Evolutionary conservation across 345 rosid species (phyloP).

Genomic region (Brassica carinata): DNA sequence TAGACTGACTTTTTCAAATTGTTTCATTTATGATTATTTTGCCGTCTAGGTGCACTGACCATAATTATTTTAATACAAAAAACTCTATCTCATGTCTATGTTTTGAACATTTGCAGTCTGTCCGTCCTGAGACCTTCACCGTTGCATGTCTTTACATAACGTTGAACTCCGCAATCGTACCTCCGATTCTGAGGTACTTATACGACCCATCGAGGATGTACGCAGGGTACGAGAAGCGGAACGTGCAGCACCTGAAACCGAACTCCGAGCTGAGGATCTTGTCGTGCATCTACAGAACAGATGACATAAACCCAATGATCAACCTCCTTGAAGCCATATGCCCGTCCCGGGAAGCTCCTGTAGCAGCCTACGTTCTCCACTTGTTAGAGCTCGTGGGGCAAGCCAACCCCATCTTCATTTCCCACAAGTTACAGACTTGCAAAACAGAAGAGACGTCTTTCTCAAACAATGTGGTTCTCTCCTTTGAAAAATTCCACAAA

Average conservation of each 20-base stretch:
- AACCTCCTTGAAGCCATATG: constrained; percentile 42
- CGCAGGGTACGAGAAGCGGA: constrained; percentile 50
- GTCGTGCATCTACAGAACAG: constrained; percentile 51
- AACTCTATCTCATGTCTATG: constrained; percentile 11
- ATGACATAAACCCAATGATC: constrained; percentile 42
- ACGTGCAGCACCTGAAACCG: constrained; percentile 39
- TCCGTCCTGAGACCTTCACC: constrained; percentile 35
- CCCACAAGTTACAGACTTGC: constrained; percentile 46
- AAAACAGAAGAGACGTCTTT: constrained; percentile 22
- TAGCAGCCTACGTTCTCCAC: constrained; percentile 52
- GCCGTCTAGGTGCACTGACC: not conserved
- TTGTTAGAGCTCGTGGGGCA: constrained; percentile 55
- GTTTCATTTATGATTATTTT: too few species aligned
- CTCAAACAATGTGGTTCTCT: constrained; percentile 46
- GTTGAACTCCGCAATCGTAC: constrained; percentile 38
- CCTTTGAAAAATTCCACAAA: constrained; percentile 36
- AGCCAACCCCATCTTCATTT: constrained; percentile 50
- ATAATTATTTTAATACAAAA: not conserved
- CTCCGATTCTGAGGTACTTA: constrained; percentile 46
- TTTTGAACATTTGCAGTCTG: constrained; percentile 35
- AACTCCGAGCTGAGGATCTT: constrained; percentile 47
- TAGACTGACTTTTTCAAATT: too few species aligned
- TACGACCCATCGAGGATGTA: constrained; percentile 58
- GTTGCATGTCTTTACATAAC: constrained; percentile 30
- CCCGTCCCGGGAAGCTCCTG: constrained; percentile 43